Evolutionary conservation across 2,329 filamentous ascomycete species (phyloP), one percentile per base, ranked within the genome.

Genomic region (Teratosphaeria zuluensis): DNA sequence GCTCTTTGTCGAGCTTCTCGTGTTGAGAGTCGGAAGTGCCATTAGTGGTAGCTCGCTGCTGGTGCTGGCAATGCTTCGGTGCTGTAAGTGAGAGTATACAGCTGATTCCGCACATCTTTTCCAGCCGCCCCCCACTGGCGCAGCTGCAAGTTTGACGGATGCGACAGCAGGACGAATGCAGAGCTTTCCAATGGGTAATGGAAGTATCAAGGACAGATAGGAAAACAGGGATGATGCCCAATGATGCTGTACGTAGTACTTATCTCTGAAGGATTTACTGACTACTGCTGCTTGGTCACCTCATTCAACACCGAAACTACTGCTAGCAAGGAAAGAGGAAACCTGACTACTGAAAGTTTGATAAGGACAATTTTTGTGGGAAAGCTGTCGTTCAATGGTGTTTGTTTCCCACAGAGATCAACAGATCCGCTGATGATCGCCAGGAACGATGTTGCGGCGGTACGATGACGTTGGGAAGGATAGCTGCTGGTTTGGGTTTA

Each of bases 31-130:
- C 54, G 55, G 61, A 30, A 28, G 62, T 53, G 42, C 59, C 61
- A 32, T 66, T 67, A 11, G 57, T 54, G 35, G 59, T 33, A 52
- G 51, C 59, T 54, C 4, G 35, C 35, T 61, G 57, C 46, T 53
- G 53, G 16, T 62, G 59, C 12, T 61, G 59, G n/a, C n/a, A n/a
- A n/a, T 63, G 57, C 21, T 59, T 8, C 6, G 42, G n/a, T 21
- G 42, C 16, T 6, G 35, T 16, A 48, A 57, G 59, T 58, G 53
- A 51, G 31, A 70, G 56, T 30, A 69, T 66, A 56, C 68, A 70
- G 35, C 64, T 66, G 21, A 69, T 69, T 53, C 68, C 68, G 60
- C 68, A 70, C 68, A 70, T 70, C 58, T 42, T 65, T 54, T 5
- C 14, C 42, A 7, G 16, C n/a, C 5, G n/a, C 16, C 14, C 2